Evolutionary conservation across 495 filamentous ascomycete species (phyloP), one percentile per base, ranked within the genome.

Genomic region (Xanthoparmelia taractica): DNA sequence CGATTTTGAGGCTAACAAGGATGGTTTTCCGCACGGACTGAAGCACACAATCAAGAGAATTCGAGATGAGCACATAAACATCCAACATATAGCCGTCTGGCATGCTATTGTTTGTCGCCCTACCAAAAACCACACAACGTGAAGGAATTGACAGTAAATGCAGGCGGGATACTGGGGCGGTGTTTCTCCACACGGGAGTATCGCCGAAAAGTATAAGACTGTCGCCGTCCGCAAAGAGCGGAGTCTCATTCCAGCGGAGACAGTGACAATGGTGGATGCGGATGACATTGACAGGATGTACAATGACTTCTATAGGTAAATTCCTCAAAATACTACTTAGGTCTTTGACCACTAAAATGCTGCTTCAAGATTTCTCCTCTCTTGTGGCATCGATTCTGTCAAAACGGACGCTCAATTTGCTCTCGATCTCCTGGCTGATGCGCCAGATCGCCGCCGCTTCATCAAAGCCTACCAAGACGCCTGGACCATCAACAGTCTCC

Each of bases 381-480:
- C 75, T 13, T 78, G 76, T 33, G 90, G 89, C 3, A 76, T 97
- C 13, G 87, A 94, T 71, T 84, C 84, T 0, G 91, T 96, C 61
- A 98, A 97, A 73, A 88, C 91, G 17, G 92, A 97, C 70, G 91
- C 83, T 2, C 93, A 98, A 72, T 94, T 89, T 69, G 87, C 89
- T 74, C 71, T 96, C 17, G 91, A 96, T 70, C 82, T 88, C 6
- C 81, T 92, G 63, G 75, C 82, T 29, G 80, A 85, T 55, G 85
- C 91, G 6, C 74, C 79, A 15, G 82, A 84, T 64, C 84, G 94
- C 20, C 80, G 84, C 54, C 75, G 79, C 25, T 84, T 96, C 56
- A 89, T 84, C 13, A 79, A 77, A 11, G 73, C 87, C 0, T 96
- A 96, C 68, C 88, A 91, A 65, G 89, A 96, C 73, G 90, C 90